Conservation (phyloP, 371 early-diverging fungal species). For the Mucor velutinosus region DNA sequence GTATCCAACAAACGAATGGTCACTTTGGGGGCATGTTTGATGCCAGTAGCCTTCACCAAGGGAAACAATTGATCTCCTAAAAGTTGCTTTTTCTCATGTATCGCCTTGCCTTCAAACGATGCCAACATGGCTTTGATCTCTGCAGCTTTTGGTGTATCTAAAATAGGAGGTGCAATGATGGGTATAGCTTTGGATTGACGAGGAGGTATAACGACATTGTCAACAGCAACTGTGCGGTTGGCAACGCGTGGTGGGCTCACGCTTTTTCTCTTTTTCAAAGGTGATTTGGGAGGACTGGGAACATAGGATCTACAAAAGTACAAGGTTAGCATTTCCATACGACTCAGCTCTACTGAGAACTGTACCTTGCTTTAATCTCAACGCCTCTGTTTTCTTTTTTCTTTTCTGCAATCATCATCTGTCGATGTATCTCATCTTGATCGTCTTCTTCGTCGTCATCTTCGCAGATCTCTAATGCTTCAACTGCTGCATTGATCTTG, state of each 20-base stretch:
- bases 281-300: conserved; percentile 8
- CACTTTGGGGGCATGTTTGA: conserved; percentile 42
- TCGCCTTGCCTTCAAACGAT: conserved; percentile 36
- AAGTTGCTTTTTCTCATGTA: conserved; percentile 44
- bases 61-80: conserved; percentile 52
- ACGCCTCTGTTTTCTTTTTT: background rate
- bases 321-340: background rate
- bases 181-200: conserved; percentile 40
- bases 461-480: conserved; percentile 41
- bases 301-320: background rate
- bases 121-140: conserved; percentile 28
- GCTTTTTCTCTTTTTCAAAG: background rate
- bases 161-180: conserved; percentile 34
- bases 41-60: conserved; percentile 46
- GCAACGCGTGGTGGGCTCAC: background rate
- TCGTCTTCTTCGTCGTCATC: conserved; percentile 29
- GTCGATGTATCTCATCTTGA: background rate
- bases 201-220: conserved; percentile 20
- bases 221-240: background rate
- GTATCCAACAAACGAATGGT: conserved; percentile 56
- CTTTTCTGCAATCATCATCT: background rate
- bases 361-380: conserved; percentile 12
- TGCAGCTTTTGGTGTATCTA: conserved; percentile 7
- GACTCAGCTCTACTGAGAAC: background rate
- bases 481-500: conserved; percentile 39